Percentiles rank a stretch among this genome's conserved stretches.
phyloP scores from a whole-genome alignment of 176 grass and related monocot species.

The Phragmites australis region DNA sequence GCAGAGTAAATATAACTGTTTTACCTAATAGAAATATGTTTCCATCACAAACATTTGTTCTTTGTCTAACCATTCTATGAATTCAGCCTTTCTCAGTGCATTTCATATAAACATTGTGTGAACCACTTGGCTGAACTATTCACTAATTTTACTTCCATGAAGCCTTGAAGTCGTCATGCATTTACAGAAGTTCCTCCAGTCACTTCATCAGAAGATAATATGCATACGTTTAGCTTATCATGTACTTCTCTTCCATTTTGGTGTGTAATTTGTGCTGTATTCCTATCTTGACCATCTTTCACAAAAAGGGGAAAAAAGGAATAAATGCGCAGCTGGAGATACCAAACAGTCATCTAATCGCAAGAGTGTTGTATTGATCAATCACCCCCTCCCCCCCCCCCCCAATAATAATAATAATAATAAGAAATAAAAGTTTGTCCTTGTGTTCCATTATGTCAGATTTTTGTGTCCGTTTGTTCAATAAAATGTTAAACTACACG shows the following conservation, averaged over 20 bases:
- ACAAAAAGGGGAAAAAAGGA: neutral
- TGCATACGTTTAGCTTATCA: neutral
- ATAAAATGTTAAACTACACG: neutral
- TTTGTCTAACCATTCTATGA: neutral
- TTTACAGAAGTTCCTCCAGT: constrained; percentile 2
- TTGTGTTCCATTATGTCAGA: neutral
- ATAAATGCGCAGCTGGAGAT: neutral
- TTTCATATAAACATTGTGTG: neutral
- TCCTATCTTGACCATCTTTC: neutral
- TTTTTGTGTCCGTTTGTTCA: neutral
- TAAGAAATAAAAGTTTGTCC: neutral
- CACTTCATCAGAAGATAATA: neutral
- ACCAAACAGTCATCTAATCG: neutral
- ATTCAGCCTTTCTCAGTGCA: neutral
- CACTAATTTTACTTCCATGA: neutral
- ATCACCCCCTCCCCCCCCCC: no score
- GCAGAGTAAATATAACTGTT: neutral
- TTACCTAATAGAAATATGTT: neutral
- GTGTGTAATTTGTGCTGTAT: neutral
- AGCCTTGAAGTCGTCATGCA: neutral
- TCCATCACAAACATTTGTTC: neutral
- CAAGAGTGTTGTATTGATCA: neutral
- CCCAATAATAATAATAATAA: no score
- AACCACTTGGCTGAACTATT: neutral
- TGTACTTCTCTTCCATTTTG: neutral